Conservation (phyloP, 176 grass and related monocot species). For the Pharus latifolius region DNA sequence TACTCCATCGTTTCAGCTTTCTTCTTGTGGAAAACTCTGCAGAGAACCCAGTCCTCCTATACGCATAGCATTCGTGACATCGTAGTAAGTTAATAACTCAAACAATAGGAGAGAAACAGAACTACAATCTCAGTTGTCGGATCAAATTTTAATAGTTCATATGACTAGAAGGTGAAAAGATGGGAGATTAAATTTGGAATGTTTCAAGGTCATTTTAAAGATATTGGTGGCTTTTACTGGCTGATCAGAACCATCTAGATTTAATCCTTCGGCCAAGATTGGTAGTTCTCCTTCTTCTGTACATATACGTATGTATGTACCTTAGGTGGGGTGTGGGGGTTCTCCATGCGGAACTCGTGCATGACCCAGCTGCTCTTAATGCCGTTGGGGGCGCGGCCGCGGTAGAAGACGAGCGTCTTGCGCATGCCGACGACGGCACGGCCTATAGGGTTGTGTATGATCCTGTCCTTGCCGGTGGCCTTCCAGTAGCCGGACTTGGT, state of each 20-base stretch:
- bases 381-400: conserved; percentile 71
- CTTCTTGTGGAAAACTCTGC: conserved; percentile 67
- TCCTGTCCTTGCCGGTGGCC: conserved; percentile 72
- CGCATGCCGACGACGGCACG: conserved; percentile 57
- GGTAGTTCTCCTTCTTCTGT: too few species aligned
- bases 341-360: conserved; percentile 80
- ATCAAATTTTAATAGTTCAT: too few species aligned
- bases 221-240: too few species aligned
- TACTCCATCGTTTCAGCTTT: conserved; percentile 32
- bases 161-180: too few species aligned
- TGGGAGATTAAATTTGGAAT: too few species aligned
- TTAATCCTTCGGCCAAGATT: too few species aligned
- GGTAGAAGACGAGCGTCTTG: conserved; percentile 87
- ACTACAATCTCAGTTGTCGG: too few species aligned
- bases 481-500: conserved; percentile 85
- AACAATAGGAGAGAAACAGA: too few species aligned
- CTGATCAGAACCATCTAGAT: too few species aligned
- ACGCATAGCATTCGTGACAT: too few species aligned
- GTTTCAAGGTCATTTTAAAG: too few species aligned
- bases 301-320: not conserved
- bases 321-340: conserved; percentile 43
- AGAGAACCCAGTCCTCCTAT: conserved; percentile 73
- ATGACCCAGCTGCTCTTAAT: conserved; percentile 75
- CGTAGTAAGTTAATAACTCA: too few species aligned
- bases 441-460: conserved; percentile 25